Base-by-base conservation (phyloP, 2,329 filamentous ascomycete genomes). In the Sporothrix brunneoviolacea region DNA sequence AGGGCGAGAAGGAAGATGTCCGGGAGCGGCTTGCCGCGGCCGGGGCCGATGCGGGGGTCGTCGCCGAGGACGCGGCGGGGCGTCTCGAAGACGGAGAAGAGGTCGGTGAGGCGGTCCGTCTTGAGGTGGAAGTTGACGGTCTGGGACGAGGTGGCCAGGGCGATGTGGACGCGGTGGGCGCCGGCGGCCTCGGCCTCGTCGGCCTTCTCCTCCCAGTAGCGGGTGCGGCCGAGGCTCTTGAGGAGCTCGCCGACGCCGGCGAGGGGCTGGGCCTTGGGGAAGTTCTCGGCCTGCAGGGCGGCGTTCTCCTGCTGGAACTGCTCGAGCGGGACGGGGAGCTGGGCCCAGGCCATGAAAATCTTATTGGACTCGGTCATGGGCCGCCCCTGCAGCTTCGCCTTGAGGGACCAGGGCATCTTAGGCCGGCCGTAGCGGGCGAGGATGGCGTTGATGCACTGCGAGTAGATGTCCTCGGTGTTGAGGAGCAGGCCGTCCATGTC, bases 401-500 rank as follows among this genome's bases (percentile, higher is more conserved):
- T 97, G 70, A 98, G 82, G 54, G 80, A 82, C 93, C 93, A 97
- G 1, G 93, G 91, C n/a, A 97, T 74, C 13, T 72, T 65, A 1
- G 88, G 85, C 44, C 81, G 82, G 61, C 76, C 79, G 67, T 93
- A 88, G 63, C 86, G 82, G 51, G 76, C 74, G 35, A 98, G 83
- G 33, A 97, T 79, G 21, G 81, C 74, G 70, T 98, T 96, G 54
- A 90, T 86, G 68, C 87, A 86, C 22, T 79, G 65, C 0, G 89
- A 93, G 74, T 97, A 97, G 50, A 82, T 68, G 61, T 97, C 93
- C 73, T 97, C 93, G 30, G 88, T 90, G 69, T 97, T 84, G 64
- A 98, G 86, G 18, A 98, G 80, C 32, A 98, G 84, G 54, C 93
- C 93, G 68, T 98, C 93, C 91, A 97, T 96, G 74, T 98, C 93